phyloP scores from a whole-genome alignment of 306 rosid species.

The Sesbania bispinosa region DNA sequence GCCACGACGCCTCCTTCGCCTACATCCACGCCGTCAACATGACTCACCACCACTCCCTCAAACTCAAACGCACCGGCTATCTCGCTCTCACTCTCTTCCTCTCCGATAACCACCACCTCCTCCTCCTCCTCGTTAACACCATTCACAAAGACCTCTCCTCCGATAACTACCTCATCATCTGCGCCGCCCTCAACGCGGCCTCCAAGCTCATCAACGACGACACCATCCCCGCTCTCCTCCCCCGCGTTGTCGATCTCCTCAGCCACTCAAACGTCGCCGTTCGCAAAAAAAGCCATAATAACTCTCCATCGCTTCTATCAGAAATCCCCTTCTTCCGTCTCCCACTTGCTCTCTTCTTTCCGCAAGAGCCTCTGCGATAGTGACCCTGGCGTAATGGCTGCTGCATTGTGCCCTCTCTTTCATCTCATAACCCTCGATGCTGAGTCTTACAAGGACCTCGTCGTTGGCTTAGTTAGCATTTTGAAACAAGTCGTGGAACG shows the following conservation, averaged over 20 bases:
- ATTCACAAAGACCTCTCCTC: slow-evolving; percentile 90
- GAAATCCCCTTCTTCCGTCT: slow-evolving; percentile 72
- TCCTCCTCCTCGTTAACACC: slow-evolving; percentile 89
- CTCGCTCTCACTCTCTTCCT: slow-evolving; percentile 91
- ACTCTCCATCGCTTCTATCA: slow-evolving; percentile 82
- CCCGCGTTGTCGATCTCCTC: slow-evolving; percentile 80
- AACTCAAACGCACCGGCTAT: slow-evolving; percentile 85
- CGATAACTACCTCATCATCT: slow-evolving; percentile 79
- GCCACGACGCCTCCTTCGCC: slow-evolving; percentile 88
- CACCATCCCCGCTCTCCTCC: slow-evolving; percentile 89
- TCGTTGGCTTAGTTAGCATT: slow-evolving; percentile 79
- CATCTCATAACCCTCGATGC: slow-evolving; percentile 62
- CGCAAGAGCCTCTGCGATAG: slow-evolving; percentile 79
- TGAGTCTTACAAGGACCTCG: slow-evolving; percentile 71
- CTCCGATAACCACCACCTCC: slow-evolving; percentile 78
- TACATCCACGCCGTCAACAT: slow-evolving; percentile 97
- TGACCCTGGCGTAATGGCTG: slow-evolving; percentile 98
- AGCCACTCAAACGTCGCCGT: slow-evolving; percentile 78
- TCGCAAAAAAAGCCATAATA: slow-evolving; percentile 87
- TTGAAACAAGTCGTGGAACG: slow-evolving; percentile 88
- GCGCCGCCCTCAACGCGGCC: slow-evolving; percentile 84
- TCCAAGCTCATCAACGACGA: slow-evolving; percentile 86
- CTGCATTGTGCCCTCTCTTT: slow-evolving; percentile 73
- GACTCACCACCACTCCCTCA: slow-evolving; percentile 79
- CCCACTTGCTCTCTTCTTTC: slow-evolving; percentile 68